Base-by-base conservation (phyloP, 257 asterid species). In the Solanum boliviense region DNA sequence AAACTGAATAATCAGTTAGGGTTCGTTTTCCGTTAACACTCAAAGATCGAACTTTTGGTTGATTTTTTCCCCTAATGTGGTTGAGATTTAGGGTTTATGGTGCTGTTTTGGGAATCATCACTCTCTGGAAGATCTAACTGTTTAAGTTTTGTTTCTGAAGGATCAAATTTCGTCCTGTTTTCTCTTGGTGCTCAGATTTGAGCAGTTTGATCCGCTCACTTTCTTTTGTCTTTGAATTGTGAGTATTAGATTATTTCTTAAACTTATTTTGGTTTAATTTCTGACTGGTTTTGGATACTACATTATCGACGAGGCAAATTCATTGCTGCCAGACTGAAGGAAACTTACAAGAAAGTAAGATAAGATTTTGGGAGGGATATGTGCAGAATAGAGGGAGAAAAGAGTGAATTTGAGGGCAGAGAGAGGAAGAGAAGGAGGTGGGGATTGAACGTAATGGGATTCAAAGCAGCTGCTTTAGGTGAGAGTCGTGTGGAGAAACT, bases 401-500 rank as follows among this genome's bases (percentile, higher is more conserved):
- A 41, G 86, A 88, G 92, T 87, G 93, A 89, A 89, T 92, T 86
- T 88, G 90, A 88, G 88, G 32, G 67, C 56, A 78, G 60, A 72
- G 87, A 27, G 91, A 90, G 86, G 91, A 94, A 87, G 89, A 92
- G 76, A 91, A 85, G 90, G 60, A 89, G 44, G 79, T 72, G 79
- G 79, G 79, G 79, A 72, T 72, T 90, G 86, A 78, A 70, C 67
- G 36, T 62, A 83, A 94, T 93, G 98, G 96, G 97, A 79, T 90
- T 95, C 31, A 96, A 95, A 90, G 90, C 94, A 89, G 94, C 91
- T 87, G 88, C 92, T 32, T 90, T 93, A 67, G 93, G 94, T 32
- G 93, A 93, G 9, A 91, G 93, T 15, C 91, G 95, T 84, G 93
- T 95, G 90, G 98, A 95, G 93, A 95, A 93, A 93, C 87, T 94